Base-by-base conservation (phyloP, 352 stramenopile genomes). In the Globisporangium rhizosaccharum region DNA sequence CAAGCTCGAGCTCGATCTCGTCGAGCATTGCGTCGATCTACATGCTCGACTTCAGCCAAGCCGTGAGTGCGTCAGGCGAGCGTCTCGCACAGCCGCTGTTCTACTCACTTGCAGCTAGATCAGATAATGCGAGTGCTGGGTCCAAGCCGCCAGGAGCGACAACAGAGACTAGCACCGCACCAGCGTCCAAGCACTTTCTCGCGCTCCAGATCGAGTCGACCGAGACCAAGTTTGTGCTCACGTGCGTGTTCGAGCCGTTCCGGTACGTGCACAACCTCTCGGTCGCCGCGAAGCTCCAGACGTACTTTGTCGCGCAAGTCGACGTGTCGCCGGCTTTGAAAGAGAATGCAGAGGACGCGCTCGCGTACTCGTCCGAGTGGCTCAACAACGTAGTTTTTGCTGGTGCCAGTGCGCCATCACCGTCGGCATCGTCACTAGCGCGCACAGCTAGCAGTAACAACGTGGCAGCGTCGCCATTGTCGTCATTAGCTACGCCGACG, bases 201-300 rank as follows among this genome's bases (percentile, higher is more conserved):
- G 63, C 82, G 28, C 56, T 91, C 17, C 77, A 58, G 9, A 83
- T 91, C 12, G 79, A 91, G 46, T 75, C 72, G 0, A 77, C 75
- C 0, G 73, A 91, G 46, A 66, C 59, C 2, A 82, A 73, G 37
- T 76, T 91, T 41, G 71, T 76, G 39, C 53, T 91, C 2, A 70
- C 72, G 36, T 91, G 82, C 56, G 61, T 30, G 0, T 76, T 89
- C 45, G 73, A 83, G 55, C 70, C 75, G 8, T 91, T 91, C 52
- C 63, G 77, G 28, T 90, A 87, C 51, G 86, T 90, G 33, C 78
- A 91, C 56, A 85, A 90, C 41, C 48, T 91, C 18, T 79, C 76
- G 20, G 75, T 86, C 3, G 75, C 72, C 0, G 67, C 73, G 3
- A 91, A 88, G 54, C 66, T 91, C 3, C 77, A 85, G 33, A 67